Evolutionary conservation across 371 early-diverging fungal genomes (phyloP).

Genomic region (Mucor lusitanicus): DNA sequence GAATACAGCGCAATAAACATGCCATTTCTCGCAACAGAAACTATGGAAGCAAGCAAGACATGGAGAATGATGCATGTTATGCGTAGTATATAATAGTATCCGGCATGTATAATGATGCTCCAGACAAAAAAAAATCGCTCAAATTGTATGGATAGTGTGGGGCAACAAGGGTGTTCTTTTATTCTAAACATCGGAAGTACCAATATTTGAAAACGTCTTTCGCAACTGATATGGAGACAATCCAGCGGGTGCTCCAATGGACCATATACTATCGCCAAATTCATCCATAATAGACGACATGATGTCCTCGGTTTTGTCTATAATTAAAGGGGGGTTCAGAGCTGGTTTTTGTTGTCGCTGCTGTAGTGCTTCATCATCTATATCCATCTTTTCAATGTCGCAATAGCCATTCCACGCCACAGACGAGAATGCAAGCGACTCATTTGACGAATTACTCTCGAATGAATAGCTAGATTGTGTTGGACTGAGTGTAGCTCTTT

Average conservation of each 20-base stretch:
- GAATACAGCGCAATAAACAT: not conserved
- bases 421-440: constrained; percentile 3
- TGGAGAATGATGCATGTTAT: not conserved
- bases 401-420: constrained; percentile 14
- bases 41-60: not conserved
- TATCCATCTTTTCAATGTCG: constrained; percentile 15
- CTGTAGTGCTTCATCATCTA: not conserved
- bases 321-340: not conserved
- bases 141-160: too few relatives aligned
- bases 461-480: constrained; percentile 12
- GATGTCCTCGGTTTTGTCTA: constrained; percentile 8
- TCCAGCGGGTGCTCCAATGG: not conserved
- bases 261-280: constrained; percentile 21
- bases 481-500: constrained; percentile 5
- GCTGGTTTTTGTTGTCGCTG: not conserved
- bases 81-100: not conserved
- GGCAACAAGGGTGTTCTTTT: not conserved
- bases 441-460: constrained; percentile 11
- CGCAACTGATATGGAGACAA: constrained; percentile 15
- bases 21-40: not conserved
- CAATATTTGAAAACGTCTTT: constrained; percentile 10
- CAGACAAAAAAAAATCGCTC: not conserved
- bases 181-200: not conserved
- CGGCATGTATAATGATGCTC: not conserved
- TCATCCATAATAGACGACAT: constrained; percentile 13